These are phyloP conservation scores for Leishmania tarentolae DNA, from an alignment of 208 protist species.

Conservation along the genomic window DNA sequence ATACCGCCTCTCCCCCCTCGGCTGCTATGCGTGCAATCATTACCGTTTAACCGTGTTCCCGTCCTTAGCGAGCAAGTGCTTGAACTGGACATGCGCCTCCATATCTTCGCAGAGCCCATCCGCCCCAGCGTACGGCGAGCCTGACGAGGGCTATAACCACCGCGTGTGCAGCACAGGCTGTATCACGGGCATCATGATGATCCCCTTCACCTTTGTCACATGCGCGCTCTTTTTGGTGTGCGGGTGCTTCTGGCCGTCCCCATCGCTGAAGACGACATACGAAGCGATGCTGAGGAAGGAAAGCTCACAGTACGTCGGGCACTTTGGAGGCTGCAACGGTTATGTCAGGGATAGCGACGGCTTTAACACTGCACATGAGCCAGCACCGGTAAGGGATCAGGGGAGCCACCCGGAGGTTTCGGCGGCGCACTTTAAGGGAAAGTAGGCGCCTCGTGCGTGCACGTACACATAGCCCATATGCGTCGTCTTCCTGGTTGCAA, in stretches of 20 bases:
- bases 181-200: conserved; percentile 47
- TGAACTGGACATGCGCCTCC: conserved; percentile 31
- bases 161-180: conserved; percentile 54
- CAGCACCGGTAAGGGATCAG: conserved; percentile 7
- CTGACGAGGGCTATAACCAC: conserved; percentile 51
- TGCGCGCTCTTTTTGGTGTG: conserved; percentile 38
- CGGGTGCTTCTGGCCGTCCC: conserved; percentile 51
- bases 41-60: conserved; percentile 28
- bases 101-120: conserved; percentile 31
- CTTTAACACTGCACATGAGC: conserved; percentile 14
- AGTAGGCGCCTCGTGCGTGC: background rate
- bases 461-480: background rate
- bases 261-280: conserved; percentile 50
- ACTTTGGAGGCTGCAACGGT: conserved; percentile 11
- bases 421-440: background rate
- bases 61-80: conserved; percentile 8
- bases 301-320: conserved; percentile 3
- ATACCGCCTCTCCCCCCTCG: conserved; percentile 30
- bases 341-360: background rate
- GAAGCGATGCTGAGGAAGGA: conserved; percentile 20
- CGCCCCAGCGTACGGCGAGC: conserved; percentile 17
- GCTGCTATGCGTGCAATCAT: conserved; percentile 53
- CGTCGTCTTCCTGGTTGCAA: background rate
- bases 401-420: conserved; percentile 5
- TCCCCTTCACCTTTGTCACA: conserved; percentile 37